These are phyloP conservation scores for Myriosclerotinia scirpicola DNA, from an alignment of 2,329 filamentous ascomycete genomes.

Conservation along the genomic window DNA sequence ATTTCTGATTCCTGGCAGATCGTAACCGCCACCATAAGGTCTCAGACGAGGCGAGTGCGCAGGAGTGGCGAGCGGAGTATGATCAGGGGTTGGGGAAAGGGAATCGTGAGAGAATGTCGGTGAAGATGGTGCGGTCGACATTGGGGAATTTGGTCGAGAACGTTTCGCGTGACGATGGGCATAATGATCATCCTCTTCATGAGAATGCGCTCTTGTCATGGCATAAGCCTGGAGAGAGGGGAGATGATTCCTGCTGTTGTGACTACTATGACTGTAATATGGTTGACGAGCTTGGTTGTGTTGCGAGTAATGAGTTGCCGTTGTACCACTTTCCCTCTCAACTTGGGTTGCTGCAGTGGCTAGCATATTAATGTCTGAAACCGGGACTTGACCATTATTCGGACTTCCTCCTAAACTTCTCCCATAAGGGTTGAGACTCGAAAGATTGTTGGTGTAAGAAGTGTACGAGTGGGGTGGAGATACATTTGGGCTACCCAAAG, in stretches of 20 bases:
- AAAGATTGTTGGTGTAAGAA: conserved; percentile 58
- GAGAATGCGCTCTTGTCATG: conserved; percentile 86
- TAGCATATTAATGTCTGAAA: conserved; percentile 57
- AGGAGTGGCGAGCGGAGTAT: conserved; percentile 96
- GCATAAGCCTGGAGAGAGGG: conserved; percentile 74
- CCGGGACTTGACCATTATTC: conserved; percentile 37
- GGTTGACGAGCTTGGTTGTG: conserved; percentile 52
- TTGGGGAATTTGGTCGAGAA: conserved; percentile 88
- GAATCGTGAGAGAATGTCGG: conserved; percentile 97
- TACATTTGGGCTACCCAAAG: conserved; percentile 88
- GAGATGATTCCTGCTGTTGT: conserved; percentile 48
- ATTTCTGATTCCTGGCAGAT: conserved; percentile 83
- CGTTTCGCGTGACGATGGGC: conserved; percentile 77
- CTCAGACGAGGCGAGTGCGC: conserved; percentile 91
- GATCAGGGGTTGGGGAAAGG: conserved; percentile 90
- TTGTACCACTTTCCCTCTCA: conserved; percentile 53
- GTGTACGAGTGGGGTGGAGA: conserved; percentile 90
- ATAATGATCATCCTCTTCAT: conserved; percentile 76
- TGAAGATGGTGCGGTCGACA: conserved; percentile 92
- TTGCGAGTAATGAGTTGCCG: conserved; percentile 35
- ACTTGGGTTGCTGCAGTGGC: conserved; percentile 61
- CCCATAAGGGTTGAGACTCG: conserved; percentile 51
- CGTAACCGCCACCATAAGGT: conserved; percentile 67
- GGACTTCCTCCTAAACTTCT: conserved; percentile 47
- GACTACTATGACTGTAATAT: conserved; percentile 51